These are phyloP conservation scores for Alnus glutinosa DNA, from an alignment of 306 rosid species.

Conservation along the genomic window DNA sequence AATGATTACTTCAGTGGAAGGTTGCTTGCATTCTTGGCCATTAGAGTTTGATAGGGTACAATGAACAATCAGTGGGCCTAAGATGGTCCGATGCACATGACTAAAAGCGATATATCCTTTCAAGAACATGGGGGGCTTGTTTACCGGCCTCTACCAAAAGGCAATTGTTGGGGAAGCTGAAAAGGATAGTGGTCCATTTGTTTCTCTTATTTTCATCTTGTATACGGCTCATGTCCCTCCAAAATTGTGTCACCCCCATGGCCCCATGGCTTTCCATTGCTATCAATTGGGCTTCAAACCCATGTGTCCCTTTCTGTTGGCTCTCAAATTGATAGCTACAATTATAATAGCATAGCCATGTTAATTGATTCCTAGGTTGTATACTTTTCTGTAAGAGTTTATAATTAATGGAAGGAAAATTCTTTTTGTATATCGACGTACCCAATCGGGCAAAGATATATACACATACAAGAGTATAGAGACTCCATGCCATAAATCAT, in stretches of 20 bases:
- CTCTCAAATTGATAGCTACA: constrained; percentile 40
- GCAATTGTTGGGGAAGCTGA: constrained; percentile 45
- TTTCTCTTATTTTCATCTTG: constrained; percentile 35
- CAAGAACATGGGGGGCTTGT: constrained; percentile 56
- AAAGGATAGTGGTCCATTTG: constrained; percentile 57
- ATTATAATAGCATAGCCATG: neutral
- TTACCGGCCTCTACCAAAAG: constrained; percentile 35
- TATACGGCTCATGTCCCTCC: constrained; percentile 40
- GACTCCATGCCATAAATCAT: no score
- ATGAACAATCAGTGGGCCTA: constrained; percentile 54
- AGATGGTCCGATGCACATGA: constrained; percentile 57
- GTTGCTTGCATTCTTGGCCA: constrained; percentile 45
- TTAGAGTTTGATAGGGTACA: constrained; percentile 38
- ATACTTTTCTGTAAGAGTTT: neutral
- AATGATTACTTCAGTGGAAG: constrained; percentile 38
- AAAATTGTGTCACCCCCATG: constrained; percentile 37
- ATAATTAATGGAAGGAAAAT: no score
- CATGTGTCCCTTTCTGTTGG: constrained; percentile 37
- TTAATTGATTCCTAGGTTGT: neutral
- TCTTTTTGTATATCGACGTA: no score
- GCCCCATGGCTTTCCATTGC: constrained; percentile 30
- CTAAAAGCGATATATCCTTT: constrained; percentile 46
- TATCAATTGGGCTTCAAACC: constrained; percentile 39
- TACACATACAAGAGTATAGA: no score
- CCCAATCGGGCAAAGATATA: no score